Conservation (phyloP, 768 basidiomycete genomes). For the Gymnopilus junonius region DNA sequence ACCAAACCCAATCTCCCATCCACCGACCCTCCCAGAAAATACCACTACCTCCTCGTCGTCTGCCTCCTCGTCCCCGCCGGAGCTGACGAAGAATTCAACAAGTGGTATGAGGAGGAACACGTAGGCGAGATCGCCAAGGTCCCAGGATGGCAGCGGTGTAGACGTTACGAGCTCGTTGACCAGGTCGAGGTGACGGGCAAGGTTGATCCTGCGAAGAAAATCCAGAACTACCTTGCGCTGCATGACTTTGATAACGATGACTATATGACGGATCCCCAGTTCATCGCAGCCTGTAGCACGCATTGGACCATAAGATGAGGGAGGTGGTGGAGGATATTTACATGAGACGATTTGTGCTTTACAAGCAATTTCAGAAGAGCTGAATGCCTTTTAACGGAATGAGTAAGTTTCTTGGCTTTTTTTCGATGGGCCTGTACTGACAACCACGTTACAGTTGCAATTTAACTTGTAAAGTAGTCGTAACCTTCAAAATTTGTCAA, state of each 20-base stretch:
- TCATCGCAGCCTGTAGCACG: slow-evolving; percentile 26
- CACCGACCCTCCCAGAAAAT: slow-evolving; percentile 23
- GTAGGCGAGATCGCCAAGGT: slow-evolving; percentile 31
- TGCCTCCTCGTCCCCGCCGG: slow-evolving; percentile 22
- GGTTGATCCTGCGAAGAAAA: slow-evolving; percentile 14
- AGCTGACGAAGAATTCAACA: slow-evolving; percentile 35
- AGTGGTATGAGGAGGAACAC: slow-evolving; percentile 41
- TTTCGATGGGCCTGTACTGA: no score
- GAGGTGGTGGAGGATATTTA: slow-evolving; percentile 18
- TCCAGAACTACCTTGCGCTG: slow-evolving; percentile 34
- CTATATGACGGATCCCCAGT: slow-evolving; percentile 26
- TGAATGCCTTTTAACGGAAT: no score
- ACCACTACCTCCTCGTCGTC: slow-evolving; percentile 28
- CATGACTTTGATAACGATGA: slow-evolving; percentile 31
- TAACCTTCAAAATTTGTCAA: no score
- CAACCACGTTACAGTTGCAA: no score
- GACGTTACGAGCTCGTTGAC: slow-evolving; percentile 31
- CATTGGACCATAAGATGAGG: slow-evolving; percentile 30
- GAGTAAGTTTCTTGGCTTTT: background rate
- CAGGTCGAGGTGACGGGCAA: slow-evolving; percentile 16
- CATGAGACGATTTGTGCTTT: slow-evolving; percentile 28
- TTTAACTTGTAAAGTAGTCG: no score
- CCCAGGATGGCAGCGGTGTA: slow-evolving; percentile 34
- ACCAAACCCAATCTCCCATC: slow-evolving; percentile 11
- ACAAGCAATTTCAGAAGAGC: slow-evolving; percentile 23